A percentile compares a stretch with the other conserved stretches of the same genome.
These are phyloP conservation scores for Myxozyma sirexii DNA, from an alignment of 805 yeast genomes.

Conservation along the genomic window DNA sequence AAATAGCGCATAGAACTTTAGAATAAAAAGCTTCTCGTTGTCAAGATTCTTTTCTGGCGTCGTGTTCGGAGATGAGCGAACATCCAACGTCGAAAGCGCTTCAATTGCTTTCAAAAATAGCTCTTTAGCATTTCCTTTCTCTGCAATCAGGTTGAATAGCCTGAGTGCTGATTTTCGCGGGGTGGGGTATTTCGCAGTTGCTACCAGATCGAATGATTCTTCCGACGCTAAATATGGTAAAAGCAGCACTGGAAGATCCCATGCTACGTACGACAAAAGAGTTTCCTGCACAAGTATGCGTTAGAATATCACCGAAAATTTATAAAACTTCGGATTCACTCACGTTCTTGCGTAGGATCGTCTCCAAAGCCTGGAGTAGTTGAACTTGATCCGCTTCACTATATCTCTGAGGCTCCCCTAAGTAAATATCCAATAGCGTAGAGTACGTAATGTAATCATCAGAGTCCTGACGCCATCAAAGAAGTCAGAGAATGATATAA, in stretches of 20 bases:
- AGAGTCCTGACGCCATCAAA: conserved; percentile 42
- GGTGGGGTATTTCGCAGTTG: conserved; percentile 15
- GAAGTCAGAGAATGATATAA: no score
- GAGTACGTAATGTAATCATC: conserved; percentile 70
- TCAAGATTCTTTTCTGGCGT: conserved; percentile 31
- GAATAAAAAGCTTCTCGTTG: conserved; percentile 44
- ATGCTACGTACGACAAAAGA: conserved; percentile 70
- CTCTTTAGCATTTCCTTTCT: conserved; percentile 79
- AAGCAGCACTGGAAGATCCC: conserved; percentile 84
- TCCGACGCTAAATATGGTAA: conserved; percentile 53
- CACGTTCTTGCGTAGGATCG: conserved; percentile 45
- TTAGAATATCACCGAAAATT: neutral
- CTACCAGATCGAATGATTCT: conserved; percentile 24
- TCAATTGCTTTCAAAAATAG: conserved; percentile 72
- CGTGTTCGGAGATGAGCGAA: conserved; percentile 36
- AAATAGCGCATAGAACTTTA: conserved; percentile 65
- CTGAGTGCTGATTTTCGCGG: conserved; percentile 48
- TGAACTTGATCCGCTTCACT: conserved; percentile 52
- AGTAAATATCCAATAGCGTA: conserved; percentile 67
- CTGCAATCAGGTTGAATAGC: conserved; percentile 65
- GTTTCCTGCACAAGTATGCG: conserved; percentile 45
- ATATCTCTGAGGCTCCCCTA: conserved; percentile 53
- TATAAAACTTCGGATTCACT: conserved; percentile 2
- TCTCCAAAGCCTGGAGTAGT: conserved; percentile 52
- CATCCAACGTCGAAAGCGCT: conserved; percentile 50